These are phyloP conservation scores for Heracleum sosnowskyi DNA, from an alignment of 129 eudicot genomes.

Conservation along the genomic window DNA sequence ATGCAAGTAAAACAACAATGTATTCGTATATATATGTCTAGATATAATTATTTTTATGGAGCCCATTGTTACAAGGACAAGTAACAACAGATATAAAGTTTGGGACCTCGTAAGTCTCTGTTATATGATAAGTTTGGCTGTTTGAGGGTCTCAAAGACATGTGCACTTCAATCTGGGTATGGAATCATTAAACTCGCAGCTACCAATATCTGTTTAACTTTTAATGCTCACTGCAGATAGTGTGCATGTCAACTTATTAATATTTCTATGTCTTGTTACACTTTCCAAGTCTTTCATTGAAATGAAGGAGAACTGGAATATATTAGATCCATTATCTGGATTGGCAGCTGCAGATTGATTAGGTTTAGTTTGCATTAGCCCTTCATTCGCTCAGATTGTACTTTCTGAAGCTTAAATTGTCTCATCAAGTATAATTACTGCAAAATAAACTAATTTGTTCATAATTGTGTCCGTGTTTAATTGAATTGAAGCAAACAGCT, in stretches of 20 bases:
- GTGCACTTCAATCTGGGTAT: neutral
- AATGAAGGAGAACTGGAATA: neutral
- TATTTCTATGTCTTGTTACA: conserved; percentile 2
- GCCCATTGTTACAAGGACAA: conserved; percentile 14
- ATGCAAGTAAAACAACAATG: no score
- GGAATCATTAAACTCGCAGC: neutral
- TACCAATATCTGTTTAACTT: neutral
- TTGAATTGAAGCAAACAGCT: neutral
- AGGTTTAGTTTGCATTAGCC: neutral
- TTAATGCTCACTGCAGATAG: neutral
- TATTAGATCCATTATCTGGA: no score
- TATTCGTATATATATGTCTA: neutral
- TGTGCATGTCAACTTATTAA: conserved; percentile 1
- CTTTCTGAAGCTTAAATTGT: neutral
- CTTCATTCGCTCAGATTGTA: neutral
- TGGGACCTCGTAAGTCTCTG: conserved; percentile 4
- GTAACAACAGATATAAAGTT: conserved; percentile 19
- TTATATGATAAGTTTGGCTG: neutral
- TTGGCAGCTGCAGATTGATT: no score
- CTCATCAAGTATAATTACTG: neutral
- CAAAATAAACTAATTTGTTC: neutral
- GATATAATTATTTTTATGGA: conserved; percentile 13
- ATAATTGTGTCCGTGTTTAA: neutral
- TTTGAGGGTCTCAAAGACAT: neutral
- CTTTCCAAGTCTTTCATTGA: neutral